Conservation (phyloP, 768 basidiomycete genomes). For the Arthromyces matolae region DNA sequence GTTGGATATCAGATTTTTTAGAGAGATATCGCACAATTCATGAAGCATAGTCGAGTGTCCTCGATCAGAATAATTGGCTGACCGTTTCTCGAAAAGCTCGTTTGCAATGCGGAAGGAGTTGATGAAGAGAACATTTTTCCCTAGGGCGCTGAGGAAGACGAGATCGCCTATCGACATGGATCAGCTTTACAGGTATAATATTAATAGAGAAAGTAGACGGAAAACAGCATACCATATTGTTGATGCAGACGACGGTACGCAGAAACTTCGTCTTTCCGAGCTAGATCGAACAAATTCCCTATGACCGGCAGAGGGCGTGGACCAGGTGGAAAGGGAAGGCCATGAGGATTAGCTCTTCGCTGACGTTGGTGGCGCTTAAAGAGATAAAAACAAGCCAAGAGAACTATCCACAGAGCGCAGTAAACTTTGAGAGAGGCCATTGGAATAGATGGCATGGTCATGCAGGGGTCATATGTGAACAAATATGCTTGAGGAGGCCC, state of each 20-base stretch:
- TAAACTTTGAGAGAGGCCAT: conserved; percentile 9
- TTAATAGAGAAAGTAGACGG: not conserved
- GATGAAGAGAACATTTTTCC: conserved; percentile 44
- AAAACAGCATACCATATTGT: conserved; percentile 33
- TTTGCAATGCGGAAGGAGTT: conserved; percentile 38
- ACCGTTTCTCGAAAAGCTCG: conserved; percentile 57
- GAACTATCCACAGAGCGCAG: conserved; percentile 1
- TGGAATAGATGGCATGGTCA: conserved; percentile 8
- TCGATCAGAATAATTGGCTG: conserved; percentile 54
- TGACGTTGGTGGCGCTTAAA: conserved; percentile 9
- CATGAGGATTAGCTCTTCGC: conserved; percentile 11
- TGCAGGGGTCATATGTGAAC: not conserved
- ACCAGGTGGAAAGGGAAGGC: conserved; percentile 49
- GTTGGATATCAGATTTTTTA: not conserved
- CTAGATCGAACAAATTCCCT: conserved; percentile 50
- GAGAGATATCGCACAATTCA: conserved; percentile 34
- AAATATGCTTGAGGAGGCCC: not conserved
- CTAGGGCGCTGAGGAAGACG: conserved; percentile 49
- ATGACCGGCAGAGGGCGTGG: conserved; percentile 49
- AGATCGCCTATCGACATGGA: conserved; percentile 46
- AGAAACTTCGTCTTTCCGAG: conserved; percentile 33
- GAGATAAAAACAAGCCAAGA: conserved; percentile 4
- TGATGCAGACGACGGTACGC: conserved; percentile 39
- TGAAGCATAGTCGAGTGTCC: conserved; percentile 45
- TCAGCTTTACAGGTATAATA: not conserved